phyloP scores from a whole-genome alignment of 306 rosid species.

The Quercus glauca region DNA sequence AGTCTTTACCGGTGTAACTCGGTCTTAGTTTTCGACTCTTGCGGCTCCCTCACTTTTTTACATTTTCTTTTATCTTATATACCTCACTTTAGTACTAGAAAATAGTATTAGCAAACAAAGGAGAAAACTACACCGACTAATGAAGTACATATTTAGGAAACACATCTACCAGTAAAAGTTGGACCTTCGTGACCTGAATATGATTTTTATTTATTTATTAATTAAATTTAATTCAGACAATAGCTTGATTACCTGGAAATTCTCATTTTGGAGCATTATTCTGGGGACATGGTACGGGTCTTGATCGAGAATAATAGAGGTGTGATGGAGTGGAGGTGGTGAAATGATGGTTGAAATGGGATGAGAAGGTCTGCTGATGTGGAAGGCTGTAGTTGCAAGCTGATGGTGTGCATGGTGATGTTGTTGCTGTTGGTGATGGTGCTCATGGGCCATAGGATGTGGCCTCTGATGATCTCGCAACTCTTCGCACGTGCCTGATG shows the following conservation, averaged over 20 bases:
- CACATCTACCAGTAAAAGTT: no score
- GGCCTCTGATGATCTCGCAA: conserved; percentile 36
- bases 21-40: no score
- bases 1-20: no score
- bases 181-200: no score
- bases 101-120: neutral
- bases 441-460: conserved; percentile 43
- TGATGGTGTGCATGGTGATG: conserved; percentile 47
- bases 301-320: conserved; percentile 78
- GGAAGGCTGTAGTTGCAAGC: conserved; percentile 51
- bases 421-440: conserved; percentile 35
- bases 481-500: conserved; percentile 54
- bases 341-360: conserved; percentile 72
- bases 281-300: conserved; percentile 61
- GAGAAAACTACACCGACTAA: neutral
- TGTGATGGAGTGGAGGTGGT: conserved; percentile 72
- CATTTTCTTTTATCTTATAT: neutral
- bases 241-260: conserved; percentile 58
- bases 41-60: no score
- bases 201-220: no score
- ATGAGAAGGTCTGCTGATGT: conserved; percentile 64
- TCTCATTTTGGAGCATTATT: conserved; percentile 72
- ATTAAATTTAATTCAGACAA: neutral
- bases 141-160: no score
- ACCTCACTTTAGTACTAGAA: neutral